Evolutionary conservation across 164 flowering plant genomes (phyloP), one percentile per base, ranked within the genome.

Genomic region (Chloranthus sessilifolius): DNA sequence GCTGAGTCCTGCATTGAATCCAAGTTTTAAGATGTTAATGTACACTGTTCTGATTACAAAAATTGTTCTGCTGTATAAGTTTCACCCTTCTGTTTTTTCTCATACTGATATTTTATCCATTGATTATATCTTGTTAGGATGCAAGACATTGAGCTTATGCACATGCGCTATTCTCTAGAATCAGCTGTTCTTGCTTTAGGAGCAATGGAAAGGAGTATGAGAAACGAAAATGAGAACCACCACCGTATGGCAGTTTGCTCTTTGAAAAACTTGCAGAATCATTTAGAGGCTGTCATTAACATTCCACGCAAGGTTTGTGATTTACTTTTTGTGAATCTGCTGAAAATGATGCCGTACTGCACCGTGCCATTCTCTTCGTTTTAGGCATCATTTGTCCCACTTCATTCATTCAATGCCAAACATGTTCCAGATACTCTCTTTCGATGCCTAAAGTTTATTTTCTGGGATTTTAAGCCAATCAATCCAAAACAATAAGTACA

Each of bases 131-230:
- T 48, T 59, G 41, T 24, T 63, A 92, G 99, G 80, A 78, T 74
- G 77, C 89, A 86, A 71, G 99, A 94, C 65, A 65, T 89, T 62
- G 99, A 89, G 71, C 92, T 94, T 53, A 80, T 94, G 83, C 95
- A 80, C 73, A 94, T 89, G 97, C 88, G 95, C 15, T 94, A 86
- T 89, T 86, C 85, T 55, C 61, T 94, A 55, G 90, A 86, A 62
- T 77, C 80, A 52, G 67, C 72, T 67, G 80, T 86, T 71, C 84
- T 82, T 62, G 95, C 95, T n/a, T 60, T 94, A 33, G 95, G 79
- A 67, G 75, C 72, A 19, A 86, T 86, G 84, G 95, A 72, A 56
- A 76, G 59, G 62, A 68, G 65, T 58, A 24, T 56, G 49, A 40
- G 56, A 50, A 73, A 67, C 59, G 83, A 73, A 60, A 65, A 30